Base-by-base conservation (phyloP, 23 red algal species). In the Gracilaria caudata region DNA sequence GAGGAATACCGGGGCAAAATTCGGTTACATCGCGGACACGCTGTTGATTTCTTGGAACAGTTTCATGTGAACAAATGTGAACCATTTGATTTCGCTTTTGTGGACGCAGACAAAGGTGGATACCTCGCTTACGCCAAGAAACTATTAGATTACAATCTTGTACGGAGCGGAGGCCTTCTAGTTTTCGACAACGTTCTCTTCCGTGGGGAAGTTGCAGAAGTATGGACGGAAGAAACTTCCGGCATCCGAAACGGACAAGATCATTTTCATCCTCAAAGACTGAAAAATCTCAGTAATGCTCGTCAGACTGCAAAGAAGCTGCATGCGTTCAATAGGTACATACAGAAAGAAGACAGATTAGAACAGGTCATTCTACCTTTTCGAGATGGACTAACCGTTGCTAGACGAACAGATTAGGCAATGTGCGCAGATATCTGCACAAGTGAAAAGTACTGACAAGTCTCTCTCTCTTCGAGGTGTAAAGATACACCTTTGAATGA, bases 101-200 rank as follows among this genome's bases (percentile, higher is more conserved):
- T 99, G 4, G 97, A 99, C 76, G 97, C 97, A 2, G 88, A 99
- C 53, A 99, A 99, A 45, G 70, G 83, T 5, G 82, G 70, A 12
- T 99, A 99, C 34, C 29, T 24, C 24, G 56, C 61, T 20, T 99
- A 99, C 63, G 84, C 63, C 38, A 57, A 94, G 6, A 38, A 35
- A 29, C 64, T 94, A 20, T 45, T 99, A 63, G 88, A 90, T 10
- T 44, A 68, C 38, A 59, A 82, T 37, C 80, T 95, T 7, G 64
- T 99, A 30, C n/a, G 82, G 21, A 44, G 81, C 24, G 86, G 93
- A 3, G 97, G 97, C 0, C 16, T 93, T 13, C 36, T 99, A 16
- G 83, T 81, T 34, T 83, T 85, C 26, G 97, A 99, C 47, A 96
- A 99, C 68, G 72, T 84, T n/a, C 73, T 95, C 16, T 99, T 95